Evolutionary conservation across 2,329 filamentous ascomycete species (phyloP).

Genomic region (Phyllosticta paracitricarpa): DNA sequence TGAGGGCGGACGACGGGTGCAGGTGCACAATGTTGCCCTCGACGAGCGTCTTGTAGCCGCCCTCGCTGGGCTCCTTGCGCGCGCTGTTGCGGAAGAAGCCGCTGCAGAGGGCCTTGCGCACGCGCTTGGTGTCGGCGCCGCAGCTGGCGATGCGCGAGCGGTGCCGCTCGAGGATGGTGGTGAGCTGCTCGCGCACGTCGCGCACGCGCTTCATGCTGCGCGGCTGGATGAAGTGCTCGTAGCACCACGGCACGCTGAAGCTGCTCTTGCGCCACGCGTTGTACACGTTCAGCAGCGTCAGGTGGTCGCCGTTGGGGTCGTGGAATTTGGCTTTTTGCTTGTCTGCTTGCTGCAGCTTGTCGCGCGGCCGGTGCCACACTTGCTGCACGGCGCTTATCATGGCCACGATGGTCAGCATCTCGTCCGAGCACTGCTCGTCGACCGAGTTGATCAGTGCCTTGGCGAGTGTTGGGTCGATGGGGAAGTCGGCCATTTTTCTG

Average conservation of each 20-base stretch:
- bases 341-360: slow-evolving; percentile 92
- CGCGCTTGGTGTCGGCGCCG: slow-evolving; percentile 75
- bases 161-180: slow-evolving; percentile 90
- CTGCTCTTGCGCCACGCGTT: slow-evolving; percentile 88
- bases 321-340: slow-evolving; percentile 98
- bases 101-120: slow-evolving; percentile 78
- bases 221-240: slow-evolving; percentile 95
- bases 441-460: slow-evolving; percentile 85
- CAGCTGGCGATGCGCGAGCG: slow-evolving; percentile 74
- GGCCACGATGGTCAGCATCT: slow-evolving; percentile 86
- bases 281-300: slow-evolving; percentile 93
- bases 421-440: slow-evolving; percentile 81
- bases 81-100: slow-evolving; percentile 96
- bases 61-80: slow-evolving; percentile 89
- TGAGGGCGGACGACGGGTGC: slow-evolving; percentile 83
- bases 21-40: slow-evolving; percentile 92
- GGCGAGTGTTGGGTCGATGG: slow-evolving; percentile 87
- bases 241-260: slow-evolving; percentile 83
- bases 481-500: slow-evolving; percentile 96
- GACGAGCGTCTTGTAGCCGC: slow-evolving; percentile 84
- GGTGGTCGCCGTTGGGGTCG: slow-evolving; percentile 85
- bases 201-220: slow-evolving; percentile 79
- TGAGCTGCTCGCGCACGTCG: slow-evolving; percentile 84
- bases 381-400: slow-evolving; percentile 76
- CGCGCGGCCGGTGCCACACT: slow-evolving; percentile 91